A percentile compares a stretch with the other conserved stretches of the same genome.
Evolutionary conservation across 1,139 yeast genomes (phyloP).

Genomic region (Suhomyces atakaporum): DNA sequence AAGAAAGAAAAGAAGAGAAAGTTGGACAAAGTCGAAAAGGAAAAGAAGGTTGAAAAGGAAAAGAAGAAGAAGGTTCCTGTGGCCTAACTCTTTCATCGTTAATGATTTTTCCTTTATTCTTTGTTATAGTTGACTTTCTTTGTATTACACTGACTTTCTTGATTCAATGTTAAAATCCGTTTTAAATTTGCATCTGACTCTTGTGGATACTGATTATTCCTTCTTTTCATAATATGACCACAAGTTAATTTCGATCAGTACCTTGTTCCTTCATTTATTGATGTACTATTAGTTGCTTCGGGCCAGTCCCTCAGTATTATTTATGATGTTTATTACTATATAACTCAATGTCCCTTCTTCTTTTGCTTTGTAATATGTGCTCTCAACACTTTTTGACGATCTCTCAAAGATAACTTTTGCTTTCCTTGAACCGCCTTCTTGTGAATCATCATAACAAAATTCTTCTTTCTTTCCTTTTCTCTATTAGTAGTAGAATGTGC

Average conservation of each 20-base stretch:
- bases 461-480: conserved; percentile 97
- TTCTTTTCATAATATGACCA: neutral
- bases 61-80: conserved; percentile 6
- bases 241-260: neutral
- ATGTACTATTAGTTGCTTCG: conserved; percentile 10
- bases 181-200: too few relatives aligned
- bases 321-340: conserved; percentile 12
- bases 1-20: conserved; percentile 32
- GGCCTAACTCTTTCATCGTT: too few relatives aligned
- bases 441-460: conserved; percentile 97
- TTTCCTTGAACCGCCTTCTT: conserved; percentile 93
- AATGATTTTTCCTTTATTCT: neutral
- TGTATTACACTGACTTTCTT: neutral
- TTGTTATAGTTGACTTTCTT: too few relatives aligned
- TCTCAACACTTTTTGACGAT: conserved; percentile 79
- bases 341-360: conserved; percentile 65
- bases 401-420: conserved; percentile 84
- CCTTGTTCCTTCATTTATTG: conserved; percentile 2
- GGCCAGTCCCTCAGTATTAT: conserved; percentile 11
- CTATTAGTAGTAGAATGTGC: conserved; percentile 90
- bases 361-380: conserved; percentile 90
- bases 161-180: too few relatives aligned
- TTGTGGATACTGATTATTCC: too few relatives aligned
- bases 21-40: conserved; percentile 21
- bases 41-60: conserved; percentile 18